These are phyloP conservation scores for Filobasidium wieringae DNA, from an alignment of 768 basidiomycete species.

Conservation along the genomic window DNA sequence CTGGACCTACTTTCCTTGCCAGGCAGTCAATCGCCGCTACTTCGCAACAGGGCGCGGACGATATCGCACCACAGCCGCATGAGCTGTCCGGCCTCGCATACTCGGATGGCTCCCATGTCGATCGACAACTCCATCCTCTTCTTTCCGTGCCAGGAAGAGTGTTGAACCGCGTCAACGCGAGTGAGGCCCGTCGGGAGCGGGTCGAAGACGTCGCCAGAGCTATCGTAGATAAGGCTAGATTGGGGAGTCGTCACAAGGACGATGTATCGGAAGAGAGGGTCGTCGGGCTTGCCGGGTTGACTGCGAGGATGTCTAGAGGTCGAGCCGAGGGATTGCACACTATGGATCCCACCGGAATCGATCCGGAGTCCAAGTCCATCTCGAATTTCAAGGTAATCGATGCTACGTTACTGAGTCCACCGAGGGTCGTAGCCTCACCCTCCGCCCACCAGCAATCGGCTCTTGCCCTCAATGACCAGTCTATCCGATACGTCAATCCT, in stretches of 20 bases:
- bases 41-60: background rate
- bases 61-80: slow-evolving; percentile 8
- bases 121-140: background rate
- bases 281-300: slow-evolving; percentile 12
- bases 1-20: slow-evolving; percentile 5
- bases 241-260: background rate
- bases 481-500: background rate
- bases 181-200: background rate
- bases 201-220: background rate
- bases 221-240: background rate
- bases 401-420: background rate
- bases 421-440: slow-evolving; percentile 3
- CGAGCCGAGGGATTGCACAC: background rate
- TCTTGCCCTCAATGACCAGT: background rate
- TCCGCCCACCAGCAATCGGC: background rate
- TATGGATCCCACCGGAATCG: slow-evolving; percentile 3
- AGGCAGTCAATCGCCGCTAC: background rate
- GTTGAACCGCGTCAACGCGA: background rate
- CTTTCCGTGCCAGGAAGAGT: background rate
- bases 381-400: slow-evolving; percentile 2
- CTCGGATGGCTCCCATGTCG: background rate
- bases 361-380: background rate
- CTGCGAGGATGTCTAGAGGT: background rate
- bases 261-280: background rate
- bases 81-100: slow-evolving; percentile 12